A percentile compares a stretch with the other conserved stretches of the same genome.
Conservation (phyloP, 495 filamentous ascomycete genomes). For the Pseudoneurospora amorphoporcata region DNA sequence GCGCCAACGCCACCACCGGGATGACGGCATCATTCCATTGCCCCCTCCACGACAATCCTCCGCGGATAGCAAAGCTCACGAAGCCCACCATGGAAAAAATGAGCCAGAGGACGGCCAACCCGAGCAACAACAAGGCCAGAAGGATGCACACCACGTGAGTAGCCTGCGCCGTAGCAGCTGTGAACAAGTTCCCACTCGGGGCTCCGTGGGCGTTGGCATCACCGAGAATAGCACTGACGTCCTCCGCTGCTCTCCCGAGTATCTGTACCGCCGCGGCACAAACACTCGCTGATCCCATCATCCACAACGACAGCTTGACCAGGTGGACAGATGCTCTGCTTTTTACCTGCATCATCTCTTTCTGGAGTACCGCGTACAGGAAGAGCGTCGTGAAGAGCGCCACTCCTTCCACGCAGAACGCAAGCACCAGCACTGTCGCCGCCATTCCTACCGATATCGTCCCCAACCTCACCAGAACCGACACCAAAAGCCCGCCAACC, state of each 20-base stretch:
- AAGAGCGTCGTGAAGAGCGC: slow-evolving; percentile 2
- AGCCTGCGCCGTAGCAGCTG: background rate
- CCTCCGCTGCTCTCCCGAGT: slow-evolving; percentile 1
- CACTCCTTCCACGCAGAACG: slow-evolving; percentile 1
- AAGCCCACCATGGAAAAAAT: background rate
- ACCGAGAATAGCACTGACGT: background rate
- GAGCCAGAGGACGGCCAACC: slow-evolving; percentile 6
- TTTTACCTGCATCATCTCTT: slow-evolving; percentile 9
- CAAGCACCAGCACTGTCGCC: slow-evolving; percentile 1
- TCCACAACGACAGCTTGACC: slow-evolving; percentile 1
- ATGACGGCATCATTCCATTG: slow-evolving; percentile 4
- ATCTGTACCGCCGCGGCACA: slow-evolving; percentile 6
- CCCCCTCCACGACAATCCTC: slow-evolving; percentile 4
- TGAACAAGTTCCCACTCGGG: background rate
- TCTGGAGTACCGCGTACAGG: slow-evolving; percentile 3
- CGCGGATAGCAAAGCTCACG: background rate
- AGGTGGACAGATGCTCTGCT: slow-evolving; percentile 3
- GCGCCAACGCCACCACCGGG: slow-evolving; percentile 1
- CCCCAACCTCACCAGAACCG: background rate
- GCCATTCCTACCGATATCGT: background rate
- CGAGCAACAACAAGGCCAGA: slow-evolving; percentile 5
- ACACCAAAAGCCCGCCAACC: slow-evolving; percentile 1
- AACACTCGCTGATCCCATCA: slow-evolving; percentile 7
- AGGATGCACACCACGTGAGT: background rate
- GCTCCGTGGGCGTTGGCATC: background rate